Percentiles rank a stretch among this genome's conserved stretches.
Evolutionary conservation across 176 grass and related monocot species (phyloP).

Genomic region (Triticum aestivum): DNA sequence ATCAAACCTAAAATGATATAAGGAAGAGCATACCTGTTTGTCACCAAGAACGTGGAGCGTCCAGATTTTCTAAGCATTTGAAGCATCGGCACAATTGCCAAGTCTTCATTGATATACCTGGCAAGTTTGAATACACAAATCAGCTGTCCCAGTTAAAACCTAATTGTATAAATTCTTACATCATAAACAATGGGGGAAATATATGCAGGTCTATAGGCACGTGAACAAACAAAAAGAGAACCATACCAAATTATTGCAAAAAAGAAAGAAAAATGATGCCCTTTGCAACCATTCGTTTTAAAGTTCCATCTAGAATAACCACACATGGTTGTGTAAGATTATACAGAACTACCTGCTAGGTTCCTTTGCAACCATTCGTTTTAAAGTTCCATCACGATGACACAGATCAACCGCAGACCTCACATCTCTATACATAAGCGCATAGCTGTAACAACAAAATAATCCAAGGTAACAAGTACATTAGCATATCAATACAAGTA

Average conservation of each 20-base stretch:
- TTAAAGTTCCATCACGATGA: constrained; percentile 96
- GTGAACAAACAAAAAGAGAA: constrained; percentile 2
- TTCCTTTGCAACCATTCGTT: constrained; percentile 88
- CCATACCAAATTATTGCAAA: constrained; percentile 10
- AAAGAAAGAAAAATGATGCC: not conserved
- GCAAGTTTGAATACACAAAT: constrained; percentile 28
- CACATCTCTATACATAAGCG: constrained; percentile 88
- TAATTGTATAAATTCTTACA: not conserved
- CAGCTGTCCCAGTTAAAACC: constrained; percentile 6
- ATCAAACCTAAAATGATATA: constrained; percentile 1
- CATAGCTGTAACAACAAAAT: constrained; percentile 62
- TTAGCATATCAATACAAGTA: not conserved
- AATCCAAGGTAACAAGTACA: constrained; percentile 9
- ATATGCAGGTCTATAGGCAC: constrained; percentile 10
- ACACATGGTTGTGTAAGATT: not conserved
- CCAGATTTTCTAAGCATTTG: constrained; percentile 89
- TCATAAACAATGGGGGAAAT: not conserved
- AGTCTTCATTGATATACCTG: constrained; percentile 96
- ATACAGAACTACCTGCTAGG: constrained; percentile 64
- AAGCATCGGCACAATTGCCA: constrained; percentile 92
- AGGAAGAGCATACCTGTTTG: constrained; percentile 69
- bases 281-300: too few species aligned
- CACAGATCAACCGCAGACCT: constrained; percentile 95
- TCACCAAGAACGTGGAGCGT: constrained; percentile 86
- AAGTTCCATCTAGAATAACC: not conserved